Base-by-base conservation (phyloP, 371 early-diverging fungal species). In the Furculomyces boomerangus region DNA sequence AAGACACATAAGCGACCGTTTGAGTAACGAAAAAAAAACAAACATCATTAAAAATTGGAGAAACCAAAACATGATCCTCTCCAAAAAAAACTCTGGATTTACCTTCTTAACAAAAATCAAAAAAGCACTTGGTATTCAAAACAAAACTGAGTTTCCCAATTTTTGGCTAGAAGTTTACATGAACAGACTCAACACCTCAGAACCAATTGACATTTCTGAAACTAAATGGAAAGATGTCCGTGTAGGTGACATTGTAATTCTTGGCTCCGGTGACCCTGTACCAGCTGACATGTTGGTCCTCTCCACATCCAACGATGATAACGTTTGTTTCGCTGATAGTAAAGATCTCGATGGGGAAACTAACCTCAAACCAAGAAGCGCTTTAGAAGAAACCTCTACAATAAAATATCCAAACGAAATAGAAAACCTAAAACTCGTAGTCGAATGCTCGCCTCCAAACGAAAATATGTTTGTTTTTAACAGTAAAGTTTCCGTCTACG, bases 261-360 rank as follows among this genome's bases (percentile, higher is more conserved):
- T 98, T 35, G 74, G 76, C 26, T 84, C 88, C 49, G 80, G 89
- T 51, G 84, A 95, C 41, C 71, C 82, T 16, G 77, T 93, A 5
- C 96, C 98, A 13, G 93, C 97, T 2, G 97, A 98, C 66, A 70
- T 84, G 22, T 67, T 91, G 13, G 65, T 93, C 24, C 69, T 95
- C 28, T 75, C 87, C 2, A 81, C 88, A 0, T 79, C 84, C 5
- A 83, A 88, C 47, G 69, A 68, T 1, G 78, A 76, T 45, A 81
- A 79, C 1, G 58, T 80, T 14, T 89, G 88, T 62, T 95, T 78
- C 69, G 78, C 95, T 18, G 95, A 95, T 61, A 95, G 95, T 3
- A 88, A 86, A 59, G 89, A 90, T 64, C 63, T 98, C 46, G 95
- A 98, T 67, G 98, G 98, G 22, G 98, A 98, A 67, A 89, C 90